These are phyloP conservation scores for Silybum marianum DNA, from an alignment of 129 eudicot genomes.

Conservation along the genomic window DNA sequence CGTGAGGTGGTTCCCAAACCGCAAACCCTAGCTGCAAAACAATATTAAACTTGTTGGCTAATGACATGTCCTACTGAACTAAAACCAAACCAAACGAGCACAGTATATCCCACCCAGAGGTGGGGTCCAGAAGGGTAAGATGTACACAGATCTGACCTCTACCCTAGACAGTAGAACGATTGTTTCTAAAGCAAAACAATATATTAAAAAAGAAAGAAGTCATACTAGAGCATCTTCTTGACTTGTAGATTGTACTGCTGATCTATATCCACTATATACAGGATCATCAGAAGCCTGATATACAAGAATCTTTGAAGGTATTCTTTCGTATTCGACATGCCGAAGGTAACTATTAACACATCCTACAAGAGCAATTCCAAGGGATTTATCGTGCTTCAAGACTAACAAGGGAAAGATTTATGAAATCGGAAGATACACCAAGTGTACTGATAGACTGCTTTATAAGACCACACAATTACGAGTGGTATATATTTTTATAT, in stretches of 20 bases:
- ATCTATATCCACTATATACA: slow-evolving; percentile 78
- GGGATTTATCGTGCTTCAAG: neutral
- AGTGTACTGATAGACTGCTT: neutral
- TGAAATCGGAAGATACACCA: neutral
- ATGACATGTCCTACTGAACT: neutral
- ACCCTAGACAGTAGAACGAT: neutral
- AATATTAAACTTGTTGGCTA: neutral
- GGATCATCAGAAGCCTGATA: slow-evolving; percentile 95
- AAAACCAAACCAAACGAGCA: neutral
- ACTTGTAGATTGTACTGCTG: slow-evolving; percentile 88
- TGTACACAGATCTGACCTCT: neutral
- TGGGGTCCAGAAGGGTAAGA: neutral
- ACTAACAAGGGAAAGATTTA: neutral
- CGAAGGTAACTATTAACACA: slow-evolving; percentile 78
- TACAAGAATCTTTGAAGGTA: slow-evolving; percentile 83
- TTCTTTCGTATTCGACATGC: slow-evolving; percentile 65
- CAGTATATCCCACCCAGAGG: neutral
- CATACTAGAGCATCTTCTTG: slow-evolving; percentile 90
- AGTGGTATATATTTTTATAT: too few species aligned
- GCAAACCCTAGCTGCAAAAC: slow-evolving; percentile 73
- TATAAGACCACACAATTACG: neutral
- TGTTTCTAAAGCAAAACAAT: neutral
- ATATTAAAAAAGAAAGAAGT: neutral
- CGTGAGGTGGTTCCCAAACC: slow-evolving; percentile 97
- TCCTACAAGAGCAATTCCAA: slow-evolving; percentile 37